These are phyloP conservation scores for Aspergillus fumigatus DNA, from an alignment of 2,329 filamentous ascomycete species.

Conservation along the genomic window DNA sequence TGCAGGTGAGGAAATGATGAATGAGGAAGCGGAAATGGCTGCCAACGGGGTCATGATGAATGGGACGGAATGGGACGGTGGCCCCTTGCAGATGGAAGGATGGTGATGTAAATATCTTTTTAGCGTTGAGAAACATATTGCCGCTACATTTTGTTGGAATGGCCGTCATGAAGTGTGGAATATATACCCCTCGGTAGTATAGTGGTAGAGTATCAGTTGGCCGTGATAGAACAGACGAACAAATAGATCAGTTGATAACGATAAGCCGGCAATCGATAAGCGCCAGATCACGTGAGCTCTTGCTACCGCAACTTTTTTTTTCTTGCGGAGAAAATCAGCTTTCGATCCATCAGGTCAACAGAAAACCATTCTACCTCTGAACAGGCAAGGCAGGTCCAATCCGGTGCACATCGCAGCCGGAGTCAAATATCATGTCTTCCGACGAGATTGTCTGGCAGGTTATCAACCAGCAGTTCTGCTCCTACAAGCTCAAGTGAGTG, in stretches of 20 bases:
- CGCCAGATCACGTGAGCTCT: slow-evolving; percentile 22
- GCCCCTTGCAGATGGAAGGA: slow-evolving; percentile 34
- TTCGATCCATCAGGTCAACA: slow-evolving; percentile 11
- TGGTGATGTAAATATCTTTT: slow-evolving; percentile 13
- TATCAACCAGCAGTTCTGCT: slow-evolving; percentile 92
- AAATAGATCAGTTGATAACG: not conserved
- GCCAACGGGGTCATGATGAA: slow-evolving; percentile 22
- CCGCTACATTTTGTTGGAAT: not conserved
- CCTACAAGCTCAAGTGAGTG: slow-evolving; percentile 83
- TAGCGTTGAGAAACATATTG: not conserved
- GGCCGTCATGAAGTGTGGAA: not conserved
- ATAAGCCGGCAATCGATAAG: slow-evolving; percentile 28
- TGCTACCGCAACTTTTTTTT: slow-evolving; percentile 28
- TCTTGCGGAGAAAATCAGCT: slow-evolving; percentile 18
- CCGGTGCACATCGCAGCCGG: slow-evolving; percentile 9
- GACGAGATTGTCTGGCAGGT: slow-evolving; percentile 98
- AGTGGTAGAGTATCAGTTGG: too few relatives aligned
- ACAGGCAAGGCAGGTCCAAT: slow-evolving; percentile 10
- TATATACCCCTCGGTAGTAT: not conserved
- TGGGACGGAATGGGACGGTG: slow-evolving; percentile 35
- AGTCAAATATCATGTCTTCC: slow-evolving; percentile 61
- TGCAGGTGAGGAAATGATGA: slow-evolving; percentile 32
- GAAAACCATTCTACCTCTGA: slow-evolving; percentile 17
- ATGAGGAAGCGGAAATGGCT: slow-evolving; percentile 25
- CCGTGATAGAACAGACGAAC: too few relatives aligned